Base-by-base conservation (phyloP, 495 filamentous ascomycete species). In the Hypoxylon cercidicola region DNA sequence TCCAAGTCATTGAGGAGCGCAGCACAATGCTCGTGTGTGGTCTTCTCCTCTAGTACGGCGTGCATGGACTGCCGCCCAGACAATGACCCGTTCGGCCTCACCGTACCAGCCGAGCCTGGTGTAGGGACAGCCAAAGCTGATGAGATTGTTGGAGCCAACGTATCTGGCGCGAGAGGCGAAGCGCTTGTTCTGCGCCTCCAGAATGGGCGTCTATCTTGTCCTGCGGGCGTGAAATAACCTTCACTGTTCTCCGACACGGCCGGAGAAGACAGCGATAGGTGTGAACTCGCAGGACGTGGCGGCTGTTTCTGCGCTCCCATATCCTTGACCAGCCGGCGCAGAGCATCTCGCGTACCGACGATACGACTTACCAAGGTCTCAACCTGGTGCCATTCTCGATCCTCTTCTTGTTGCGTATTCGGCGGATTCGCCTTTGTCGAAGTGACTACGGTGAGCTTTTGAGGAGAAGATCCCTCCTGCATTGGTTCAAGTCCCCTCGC, bases 111-210 rank as follows among this genome's bases (percentile, higher is more conserved):
- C 35, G 74, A 81, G 51, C 66, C 74, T 3, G 79, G 82, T 8
- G 84, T 66, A 0, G 88, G 88, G 3, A 89, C 84, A 13, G 85
- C 80, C 34, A 91, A 75, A 46, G 90, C 85, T 4, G 88, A 79
- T 18, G 81, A 78, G 3, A 79, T 74, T 15, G 79, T 74, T 48
- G 81, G 75, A 45, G 82, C 64, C 64, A 82, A 71, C 35, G 84
- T 54, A 53, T 78, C 73, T 55, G 83, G 74, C 21, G 77, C 71
- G 30, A 74, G 64, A 3, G 72, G 75, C 59, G 71, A 77, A 32
- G 74, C 62, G 64, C 79, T 95, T 8, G 87, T 76, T 76, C 95
- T 97, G 55, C 95, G 89, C 73, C 93, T 97, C 95, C 95, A 99
- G 67, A 99, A 97, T 1, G 88, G 79, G 43, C 85, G 72, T 56